These are phyloP conservation scores for Boletus calvinii DNA, from an alignment of 1,284 basidiomycete species.

Conservation along the genomic window DNA sequence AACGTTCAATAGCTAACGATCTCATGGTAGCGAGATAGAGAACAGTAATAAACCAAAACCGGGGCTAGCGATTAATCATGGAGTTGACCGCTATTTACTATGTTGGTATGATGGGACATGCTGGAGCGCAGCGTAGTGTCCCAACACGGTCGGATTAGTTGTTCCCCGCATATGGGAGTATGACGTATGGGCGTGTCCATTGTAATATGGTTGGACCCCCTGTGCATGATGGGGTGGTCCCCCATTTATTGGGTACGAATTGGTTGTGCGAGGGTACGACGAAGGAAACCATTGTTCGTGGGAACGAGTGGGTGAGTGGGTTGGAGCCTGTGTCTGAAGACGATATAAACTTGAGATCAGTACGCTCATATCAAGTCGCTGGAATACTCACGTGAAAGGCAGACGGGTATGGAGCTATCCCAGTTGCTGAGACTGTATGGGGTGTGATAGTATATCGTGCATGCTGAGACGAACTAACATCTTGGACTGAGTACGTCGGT, in stretches of 20 bases:
- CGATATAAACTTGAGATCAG: background rate
- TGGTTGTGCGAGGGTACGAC: constrained; percentile 26
- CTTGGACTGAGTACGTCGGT: constrained; percentile 31
- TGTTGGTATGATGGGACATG: constrained; percentile 34
- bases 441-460: constrained; percentile 21
- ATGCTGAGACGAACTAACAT: constrained; percentile 22
- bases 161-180: constrained; percentile 33
- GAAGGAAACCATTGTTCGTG: constrained; percentile 32
- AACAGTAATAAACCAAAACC: constrained; percentile 16
- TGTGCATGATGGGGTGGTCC: constrained; percentile 21
- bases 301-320: constrained; percentile 16
- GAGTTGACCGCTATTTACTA: constrained; percentile 23
- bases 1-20: background rate
- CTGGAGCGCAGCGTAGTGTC: constrained; percentile 32
- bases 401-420: constrained; percentile 26
- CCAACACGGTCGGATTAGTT: constrained; percentile 16
- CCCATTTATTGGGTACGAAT: constrained; percentile 24
- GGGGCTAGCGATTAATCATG: background rate
- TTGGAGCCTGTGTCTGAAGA: constrained; percentile 19
- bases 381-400: constrained; percentile 23
- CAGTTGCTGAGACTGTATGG: constrained; percentile 19
- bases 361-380: background rate
- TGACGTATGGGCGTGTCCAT: constrained; percentile 25
- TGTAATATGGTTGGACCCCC: constrained; percentile 30
- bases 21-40: background rate